Percentiles rank a stretch among this genome's conserved stretches.
Conservation (phyloP, 306 rosid species). For the Vicia villosa region DNA sequence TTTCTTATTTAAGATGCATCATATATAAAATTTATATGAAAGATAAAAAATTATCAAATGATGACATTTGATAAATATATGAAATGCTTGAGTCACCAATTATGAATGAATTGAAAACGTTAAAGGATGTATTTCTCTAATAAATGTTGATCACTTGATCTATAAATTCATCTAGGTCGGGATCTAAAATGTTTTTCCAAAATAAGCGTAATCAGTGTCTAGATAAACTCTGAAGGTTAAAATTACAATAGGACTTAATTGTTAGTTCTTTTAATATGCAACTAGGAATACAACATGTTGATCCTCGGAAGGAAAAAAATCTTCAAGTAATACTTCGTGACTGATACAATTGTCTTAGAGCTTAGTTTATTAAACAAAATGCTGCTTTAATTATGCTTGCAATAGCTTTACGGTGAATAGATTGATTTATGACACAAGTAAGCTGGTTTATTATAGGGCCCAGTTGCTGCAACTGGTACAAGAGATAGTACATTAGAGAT, state of each 20-base stretch:
- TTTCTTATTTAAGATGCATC: conserved; percentile 13
- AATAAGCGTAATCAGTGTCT: conserved; percentile 19
- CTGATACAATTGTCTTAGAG: conserved; percentile 6
- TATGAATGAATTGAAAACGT: background rate
- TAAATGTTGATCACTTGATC: background rate
- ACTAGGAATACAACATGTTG: conserved; percentile 20
- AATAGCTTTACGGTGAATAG: conserved; percentile 22
- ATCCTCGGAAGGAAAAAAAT: conserved; percentile 9
- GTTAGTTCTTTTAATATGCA: conserved; percentile 28
- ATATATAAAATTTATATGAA: background rate
- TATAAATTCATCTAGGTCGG: conserved; percentile 19
- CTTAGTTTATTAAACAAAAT: conserved; percentile 7
- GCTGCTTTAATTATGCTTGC: conserved; percentile 26
- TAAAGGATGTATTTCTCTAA: background rate
- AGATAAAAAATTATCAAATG: conserved; percentile 27
- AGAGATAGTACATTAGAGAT: conserved; percentile 89
- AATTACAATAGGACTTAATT: conserved; percentile 8
- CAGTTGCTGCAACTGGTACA: conserved; percentile 81
- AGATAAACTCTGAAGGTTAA: conserved; percentile 15
- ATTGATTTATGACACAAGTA: conserved; percentile 30
- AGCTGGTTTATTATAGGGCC: conserved; percentile 63
- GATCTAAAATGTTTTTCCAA: conserved; percentile 6
- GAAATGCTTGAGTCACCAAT: background rate
- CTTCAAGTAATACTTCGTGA: conserved; percentile 22
- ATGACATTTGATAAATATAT: conserved; percentile 21